Evolutionary conservation across 139 green algal species (phyloP), one percentile per base, ranked within the genome.

Genomic region (Chlamydomonas sphaeroides): DNA sequence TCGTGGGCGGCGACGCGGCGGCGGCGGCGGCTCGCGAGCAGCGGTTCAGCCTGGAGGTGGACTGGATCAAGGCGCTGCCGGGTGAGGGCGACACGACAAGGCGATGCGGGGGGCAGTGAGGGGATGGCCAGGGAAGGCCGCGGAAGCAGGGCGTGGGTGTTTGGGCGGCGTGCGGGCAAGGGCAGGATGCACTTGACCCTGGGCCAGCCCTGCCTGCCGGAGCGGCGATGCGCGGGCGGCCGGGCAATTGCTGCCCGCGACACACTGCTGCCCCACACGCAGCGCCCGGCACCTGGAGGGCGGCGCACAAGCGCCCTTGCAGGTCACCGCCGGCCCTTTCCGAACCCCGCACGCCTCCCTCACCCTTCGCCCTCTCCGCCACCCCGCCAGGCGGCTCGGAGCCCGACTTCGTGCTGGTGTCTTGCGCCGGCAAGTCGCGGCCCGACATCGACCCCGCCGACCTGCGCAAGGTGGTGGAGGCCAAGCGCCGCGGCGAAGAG

Each of bases 401-500:
- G 90, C 92, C 97, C 6, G 95, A 99, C 79, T 95, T 99, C 49
- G 88, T 99, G 48, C 80, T 99, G 72, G 89, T 99, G 51, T 98
- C 94, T 0, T 98, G 96, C 84, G 91, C 91, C 15, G 90, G 92
- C 45, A 57, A 57, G 26, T 69, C 76, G 23, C 77, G 88, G 2
- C 62, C 78, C 3, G 89, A 65, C n/a, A 45, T 89, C n/a, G 68
- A 88, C 20, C 49, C 77, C 8, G 36, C 73, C 3, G 90, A 94
- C 41, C 70, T 94, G 66, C 59, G 66, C 53, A 84, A 88, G 33
- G 76, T 98, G 45, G 78, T 88, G 30, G 75, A 78, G 10, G 83
- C 83, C 35, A 98, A 98, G 91, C 87, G 93, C 23, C 79, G 82
- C 15, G 97, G 97, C 39, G 97, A 99, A 88, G 84, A 92, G 21